These are phyloP conservation scores for Leccinum broughii DNA, from an alignment of 768 basidiomycete species.

Conservation along the genomic window DNA sequence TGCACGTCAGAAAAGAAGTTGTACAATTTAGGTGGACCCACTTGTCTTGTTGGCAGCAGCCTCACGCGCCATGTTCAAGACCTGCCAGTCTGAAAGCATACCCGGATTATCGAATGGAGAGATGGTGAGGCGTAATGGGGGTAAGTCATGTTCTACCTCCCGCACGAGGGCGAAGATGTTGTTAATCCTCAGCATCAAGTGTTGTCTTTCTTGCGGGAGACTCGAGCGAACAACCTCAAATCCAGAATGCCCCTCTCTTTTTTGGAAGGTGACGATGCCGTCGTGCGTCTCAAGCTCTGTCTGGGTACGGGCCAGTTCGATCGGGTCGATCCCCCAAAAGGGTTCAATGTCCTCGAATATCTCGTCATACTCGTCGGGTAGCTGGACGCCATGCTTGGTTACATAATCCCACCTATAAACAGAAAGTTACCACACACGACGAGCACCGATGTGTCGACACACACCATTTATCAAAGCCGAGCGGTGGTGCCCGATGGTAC, in stretches of 20 bases:
- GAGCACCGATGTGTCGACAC: slow-evolving; percentile 12
- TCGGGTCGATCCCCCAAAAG: slow-evolving; percentile 39
- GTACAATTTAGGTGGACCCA: slow-evolving; percentile 14
- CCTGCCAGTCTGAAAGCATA: slow-evolving; percentile 28
- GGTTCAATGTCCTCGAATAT: slow-evolving; percentile 39
- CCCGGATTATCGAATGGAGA: slow-evolving; percentile 32
- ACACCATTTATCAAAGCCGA: slow-evolving; percentile 46
- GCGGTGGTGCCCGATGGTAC: slow-evolving; percentile 38
- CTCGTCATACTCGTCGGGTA: slow-evolving; percentile 50
- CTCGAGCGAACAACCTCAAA: slow-evolving; percentile 20
- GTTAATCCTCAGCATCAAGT: slow-evolving; percentile 7
- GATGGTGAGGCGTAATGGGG: slow-evolving; percentile 33
- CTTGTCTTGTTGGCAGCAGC: slow-evolving; percentile 32
- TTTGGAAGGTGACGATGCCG: slow-evolving; percentile 26
- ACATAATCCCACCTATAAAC: slow-evolving; percentile 43
- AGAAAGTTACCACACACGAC: not conserved
- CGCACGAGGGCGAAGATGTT: slow-evolving; percentile 26
- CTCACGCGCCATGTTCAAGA: slow-evolving; percentile 22
- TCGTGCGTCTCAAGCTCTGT: slow-evolving; percentile 19
- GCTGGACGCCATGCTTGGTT: slow-evolving; percentile 37
- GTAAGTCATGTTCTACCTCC: slow-evolving; percentile 31
- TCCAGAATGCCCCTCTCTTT: slow-evolving; percentile 5
- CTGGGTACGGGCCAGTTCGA: slow-evolving; percentile 21
- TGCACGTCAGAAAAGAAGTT: not conserved
- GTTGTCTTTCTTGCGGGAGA: slow-evolving; percentile 3